Evolutionary conservation across 2,329 filamentous ascomycete species (phyloP), one percentile per base, ranked within the genome.

Genomic region (Xylaria sp.): DNA sequence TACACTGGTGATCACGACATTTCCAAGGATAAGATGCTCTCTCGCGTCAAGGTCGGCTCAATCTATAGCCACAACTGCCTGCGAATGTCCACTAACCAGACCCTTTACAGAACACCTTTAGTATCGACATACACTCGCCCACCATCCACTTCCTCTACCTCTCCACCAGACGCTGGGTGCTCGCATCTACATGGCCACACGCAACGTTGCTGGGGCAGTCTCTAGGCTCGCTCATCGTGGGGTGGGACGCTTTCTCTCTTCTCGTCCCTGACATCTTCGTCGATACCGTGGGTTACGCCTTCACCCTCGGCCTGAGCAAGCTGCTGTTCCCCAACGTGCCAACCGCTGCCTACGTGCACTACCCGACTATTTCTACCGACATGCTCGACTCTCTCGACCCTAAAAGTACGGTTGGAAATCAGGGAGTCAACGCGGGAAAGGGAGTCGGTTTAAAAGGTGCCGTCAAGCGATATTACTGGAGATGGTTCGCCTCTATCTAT

Each of bases 201-300:
- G 96, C 98, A 80, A 99, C 96, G 0, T 88, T 99, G 4, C 85
- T 97, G 3, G 94, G 95, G n/a, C 96, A 99, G 79, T 97, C 93
- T 2, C 77, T 98, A 3, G 96, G 96, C 48, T 97, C 94, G 6
- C 77, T 99, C 53, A 78, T 97, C 32, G 85, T 99, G 62, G 94
- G 92, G 30, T 96, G 93, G 85, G 95, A 99, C 76, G 95, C 95
- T 12, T 96, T 99, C 78, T 91, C 89, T n/a, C 87, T 97, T 2
- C 85, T 98, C 2, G 92, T 95, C 0, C 96, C 96, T 0, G 96
- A 99, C 78, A 87, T 98, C 60, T 97, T 98, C 78, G 86, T 99
- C 74, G 96, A 99, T 77, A 99, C 96, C 1, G 97, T 99, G 94
- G 96, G 96, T 70, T 99, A 97, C 76, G 94, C 95, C 30, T 99